Conservation (phyloP, 371 early-diverging fungal genomes). For the Mucor circinelloides region DNA sequence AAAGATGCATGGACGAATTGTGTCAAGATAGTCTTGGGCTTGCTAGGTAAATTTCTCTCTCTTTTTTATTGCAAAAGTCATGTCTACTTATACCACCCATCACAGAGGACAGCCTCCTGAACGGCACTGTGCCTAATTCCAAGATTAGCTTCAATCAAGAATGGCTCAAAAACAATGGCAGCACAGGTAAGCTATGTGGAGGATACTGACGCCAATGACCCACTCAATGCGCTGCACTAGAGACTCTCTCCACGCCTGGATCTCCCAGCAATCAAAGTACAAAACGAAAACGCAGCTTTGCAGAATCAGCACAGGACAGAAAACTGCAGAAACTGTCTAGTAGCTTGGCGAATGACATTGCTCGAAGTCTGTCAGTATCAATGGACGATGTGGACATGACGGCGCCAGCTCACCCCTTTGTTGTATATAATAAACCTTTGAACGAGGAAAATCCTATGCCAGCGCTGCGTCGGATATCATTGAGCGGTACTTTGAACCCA, state of each 20-base stretch:
- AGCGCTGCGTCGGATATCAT: slow-evolving; percentile 24
- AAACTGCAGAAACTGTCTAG: slow-evolving; percentile 46
- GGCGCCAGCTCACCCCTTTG: background rate
- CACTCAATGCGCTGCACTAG: background rate
- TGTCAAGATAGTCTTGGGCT: slow-evolving; percentile 35
- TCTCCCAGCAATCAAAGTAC: slow-evolving; percentile 15
- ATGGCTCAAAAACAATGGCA: slow-evolving; percentile 12
- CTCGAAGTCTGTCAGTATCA: slow-evolving; percentile 40
- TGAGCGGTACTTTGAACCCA: slow-evolving; percentile 13
- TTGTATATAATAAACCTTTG: background rate
- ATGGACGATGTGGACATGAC: slow-evolving; percentile 20
- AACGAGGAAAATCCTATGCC: slow-evolving; percentile 23
- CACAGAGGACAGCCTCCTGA: slow-evolving; percentile 34
- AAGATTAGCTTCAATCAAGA: slow-evolving; percentile 3
- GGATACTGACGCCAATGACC: background rate
- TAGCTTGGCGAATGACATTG: slow-evolving; percentile 48
- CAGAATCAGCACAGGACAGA: slow-evolving; percentile 37
- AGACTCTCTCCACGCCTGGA: slow-evolving; percentile 3
- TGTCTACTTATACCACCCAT: slow-evolving; percentile 22
- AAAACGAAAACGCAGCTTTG: slow-evolving; percentile 48
- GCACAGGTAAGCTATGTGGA: slow-evolving; percentile 11
- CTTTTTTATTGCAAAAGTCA: background rate
- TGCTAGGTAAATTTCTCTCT: slow-evolving; percentile 32
- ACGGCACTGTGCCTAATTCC: slow-evolving; percentile 14
- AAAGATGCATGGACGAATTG: slow-evolving; percentile 43